A percentile compares a stretch with the other conserved stretches of the same genome.
Evolutionary conservation across 441 rosid genomes (phyloP).

Genomic region (Aquilaria agallochum): DNA sequence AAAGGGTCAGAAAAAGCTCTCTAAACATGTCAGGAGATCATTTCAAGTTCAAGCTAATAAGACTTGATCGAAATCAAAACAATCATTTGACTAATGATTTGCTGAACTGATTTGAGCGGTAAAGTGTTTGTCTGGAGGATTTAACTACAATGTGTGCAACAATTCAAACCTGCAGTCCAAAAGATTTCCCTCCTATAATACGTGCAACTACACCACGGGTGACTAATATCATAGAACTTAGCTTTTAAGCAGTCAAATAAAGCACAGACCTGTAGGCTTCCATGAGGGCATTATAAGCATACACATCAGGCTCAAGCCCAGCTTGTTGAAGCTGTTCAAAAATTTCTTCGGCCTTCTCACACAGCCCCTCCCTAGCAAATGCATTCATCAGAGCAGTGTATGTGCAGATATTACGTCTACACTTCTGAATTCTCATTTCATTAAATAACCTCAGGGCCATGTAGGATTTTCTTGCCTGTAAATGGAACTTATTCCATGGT

Average conservation of each 20-base stretch:
- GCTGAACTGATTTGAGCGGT: too few relatives aligned
- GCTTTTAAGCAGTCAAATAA: too few relatives aligned
- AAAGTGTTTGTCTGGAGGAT: too few relatives aligned
- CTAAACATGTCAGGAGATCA: background rate
- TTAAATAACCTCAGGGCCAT: conserved; percentile 73
- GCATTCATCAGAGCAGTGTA: conserved; percentile 84
- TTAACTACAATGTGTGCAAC: too few relatives aligned
- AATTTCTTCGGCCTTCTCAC: conserved; percentile 91
- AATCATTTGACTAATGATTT: too few relatives aligned
- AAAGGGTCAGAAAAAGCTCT: conserved; percentile 16
- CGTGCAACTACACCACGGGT: too few relatives aligned
- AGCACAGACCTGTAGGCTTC: conserved; percentile 71
- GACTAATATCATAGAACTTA: too few relatives aligned
- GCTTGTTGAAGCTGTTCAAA: conserved; percentile 92
- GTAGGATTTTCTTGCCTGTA: conserved; percentile 76
- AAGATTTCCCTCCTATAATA: too few relatives aligned
- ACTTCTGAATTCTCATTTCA: conserved; percentile 78
- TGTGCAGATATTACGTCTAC: conserved; percentile 85
- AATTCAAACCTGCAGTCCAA: too few relatives aligned
- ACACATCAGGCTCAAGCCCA: conserved; percentile 85
- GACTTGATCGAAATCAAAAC: too few relatives aligned
- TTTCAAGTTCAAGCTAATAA: too few relatives aligned
- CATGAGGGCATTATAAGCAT: conserved; percentile 90
- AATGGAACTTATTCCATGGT: background rate
- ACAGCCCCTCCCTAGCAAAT: conserved; percentile 94